Conservation (phyloP, 2,329 filamentous ascomycete species). For the Diplocarpon mali region DNA sequence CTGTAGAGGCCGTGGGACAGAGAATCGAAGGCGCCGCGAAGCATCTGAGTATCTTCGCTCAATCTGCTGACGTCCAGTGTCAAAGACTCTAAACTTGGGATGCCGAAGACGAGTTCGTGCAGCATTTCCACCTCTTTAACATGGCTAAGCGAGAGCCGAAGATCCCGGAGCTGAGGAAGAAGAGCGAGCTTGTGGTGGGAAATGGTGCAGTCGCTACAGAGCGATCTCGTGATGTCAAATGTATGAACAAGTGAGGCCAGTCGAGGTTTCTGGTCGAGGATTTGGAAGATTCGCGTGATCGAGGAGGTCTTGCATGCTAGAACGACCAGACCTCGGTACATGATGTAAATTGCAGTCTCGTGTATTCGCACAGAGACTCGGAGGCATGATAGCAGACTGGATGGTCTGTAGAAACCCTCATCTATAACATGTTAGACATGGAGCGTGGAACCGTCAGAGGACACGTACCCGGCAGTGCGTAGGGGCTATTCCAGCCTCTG, state of each 20-base stretch:
- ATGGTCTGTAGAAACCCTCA: not conserved
- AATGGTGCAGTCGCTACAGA: not conserved
- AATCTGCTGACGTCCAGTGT: not conserved
- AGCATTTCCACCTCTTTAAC: not conserved
- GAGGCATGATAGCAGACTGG: conserved; percentile 1
- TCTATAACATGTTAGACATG: not conserved
- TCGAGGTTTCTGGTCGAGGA: not conserved
- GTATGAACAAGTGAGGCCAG: not conserved
- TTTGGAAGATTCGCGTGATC: not conserved
- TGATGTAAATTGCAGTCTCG: not conserved
- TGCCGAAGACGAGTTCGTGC: not conserved
- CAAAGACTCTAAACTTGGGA: not conserved
- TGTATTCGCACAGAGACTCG: conserved; percentile 1
- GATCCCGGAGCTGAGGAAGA: not conserved
- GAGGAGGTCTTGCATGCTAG: not conserved
- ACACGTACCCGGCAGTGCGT: not conserved
- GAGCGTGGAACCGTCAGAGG: not conserved
- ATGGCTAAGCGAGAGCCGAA: not conserved
- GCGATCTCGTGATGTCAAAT: not conserved
- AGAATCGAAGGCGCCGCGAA: not conserved
- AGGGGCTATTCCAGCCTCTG: conserved; percentile 2
- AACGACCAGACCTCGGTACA: conserved; percentile 4
- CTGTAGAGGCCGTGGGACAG: not conserved
- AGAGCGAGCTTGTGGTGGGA: not conserved
- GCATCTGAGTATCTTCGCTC: not conserved